Base-by-base conservation (phyloP, 2,329 filamentous ascomycete species). In the Hansfordia pulvinata region DNA sequence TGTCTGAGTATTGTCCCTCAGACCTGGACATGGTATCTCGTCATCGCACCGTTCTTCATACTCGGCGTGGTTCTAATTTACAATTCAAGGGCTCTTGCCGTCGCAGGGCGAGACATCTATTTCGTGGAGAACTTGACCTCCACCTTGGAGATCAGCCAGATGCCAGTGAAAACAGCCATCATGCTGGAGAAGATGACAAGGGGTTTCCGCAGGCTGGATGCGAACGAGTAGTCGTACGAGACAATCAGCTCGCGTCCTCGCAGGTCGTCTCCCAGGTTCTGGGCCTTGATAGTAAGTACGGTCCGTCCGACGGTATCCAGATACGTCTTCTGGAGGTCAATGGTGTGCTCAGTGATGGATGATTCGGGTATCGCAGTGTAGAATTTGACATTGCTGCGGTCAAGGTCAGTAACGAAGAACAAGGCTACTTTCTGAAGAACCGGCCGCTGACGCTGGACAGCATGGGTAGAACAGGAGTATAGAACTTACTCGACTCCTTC, bases 221-320 rank as follows among this genome's bases (percentile, higher is more conserved):
- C 47, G 38, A 78, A 64, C 2, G 86, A 71, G 46, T 90, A 83
- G 36, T 93, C 81, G 52, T 98, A 98, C 2, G 80, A 78, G 28
- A 96, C 79, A 40, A 93, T 61, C 13, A 96, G 53, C 37, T 90
- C 76, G 17, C 81, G 75, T 44, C 86, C 84, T 28, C 86, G 70
- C 44, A 86, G 72, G 39, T 96, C 90, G 41, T 98, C 90, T 2
- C 92, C 82, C 27, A 96, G 60, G 50, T 94, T 96, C 40, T 75
- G 66, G 6, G 84, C 82, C 34, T 77, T 80, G 43, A 98, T 64
- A 26, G 69, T 76, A 33, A 98, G 64, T 1, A 76, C 69, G 1
- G 88, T 92, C 36, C 90, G 81, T 34, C 90, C 90, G 17, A 88
- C 44, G 0, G 90, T 96, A 53, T 98, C 90, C 58, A 98, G 79